Percentiles rank a stretch among this genome's conserved stretches.
Evolutionary conservation across 495 filamentous ascomycete species (phyloP).

Genomic region (Penicillium ochrochloron): DNA sequence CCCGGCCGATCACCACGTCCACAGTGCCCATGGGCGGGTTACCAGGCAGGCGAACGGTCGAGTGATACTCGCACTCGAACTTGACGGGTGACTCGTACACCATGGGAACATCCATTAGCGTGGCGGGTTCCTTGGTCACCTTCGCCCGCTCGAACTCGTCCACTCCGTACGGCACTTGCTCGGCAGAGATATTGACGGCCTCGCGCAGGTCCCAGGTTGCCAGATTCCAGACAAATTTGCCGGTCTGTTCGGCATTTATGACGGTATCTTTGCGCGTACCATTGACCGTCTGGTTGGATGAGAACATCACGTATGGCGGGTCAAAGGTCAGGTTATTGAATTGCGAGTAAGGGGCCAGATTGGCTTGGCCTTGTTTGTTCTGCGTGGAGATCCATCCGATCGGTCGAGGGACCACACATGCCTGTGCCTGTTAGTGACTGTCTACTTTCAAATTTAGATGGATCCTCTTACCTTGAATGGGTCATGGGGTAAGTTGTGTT

Average conservation of each 20-base stretch:
- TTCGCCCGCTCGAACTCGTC: slow-evolving; percentile 58
- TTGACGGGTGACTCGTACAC: slow-evolving; percentile 56
- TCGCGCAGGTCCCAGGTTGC: slow-evolving; percentile 58
- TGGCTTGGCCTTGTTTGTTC: slow-evolving; percentile 39
- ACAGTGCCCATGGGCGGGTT: slow-evolving; percentile 57
- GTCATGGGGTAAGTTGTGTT: slow-evolving; percentile 45
- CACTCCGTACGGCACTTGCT: slow-evolving; percentile 46
- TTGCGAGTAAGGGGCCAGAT: slow-evolving; percentile 61
- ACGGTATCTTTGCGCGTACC: slow-evolving; percentile 56
- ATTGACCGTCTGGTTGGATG: slow-evolving; percentile 52
- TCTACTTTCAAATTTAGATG: not conserved
- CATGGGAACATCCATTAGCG: slow-evolving; percentile 49
- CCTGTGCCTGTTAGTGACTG: slow-evolving; percentile 25
- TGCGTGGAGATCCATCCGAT: slow-evolving; percentile 54
- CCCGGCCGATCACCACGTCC: slow-evolving; percentile 60
- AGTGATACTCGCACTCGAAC: slow-evolving; percentile 61
- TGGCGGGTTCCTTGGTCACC: slow-evolving; percentile 50
- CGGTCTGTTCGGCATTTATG: slow-evolving; percentile 56
- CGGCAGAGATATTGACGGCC: slow-evolving; percentile 54
- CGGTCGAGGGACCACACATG: slow-evolving; percentile 47
- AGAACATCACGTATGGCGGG: slow-evolving; percentile 63
- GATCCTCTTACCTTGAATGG: slow-evolving; percentile 42
- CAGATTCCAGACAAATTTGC: slow-evolving; percentile 61
- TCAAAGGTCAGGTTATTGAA: slow-evolving; percentile 66
- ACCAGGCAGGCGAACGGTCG: slow-evolving; percentile 55